These are phyloP conservation scores for Hypoxylon sp. DNA, from an alignment of 2,329 filamentous ascomycete species.

Conservation along the genomic window DNA sequence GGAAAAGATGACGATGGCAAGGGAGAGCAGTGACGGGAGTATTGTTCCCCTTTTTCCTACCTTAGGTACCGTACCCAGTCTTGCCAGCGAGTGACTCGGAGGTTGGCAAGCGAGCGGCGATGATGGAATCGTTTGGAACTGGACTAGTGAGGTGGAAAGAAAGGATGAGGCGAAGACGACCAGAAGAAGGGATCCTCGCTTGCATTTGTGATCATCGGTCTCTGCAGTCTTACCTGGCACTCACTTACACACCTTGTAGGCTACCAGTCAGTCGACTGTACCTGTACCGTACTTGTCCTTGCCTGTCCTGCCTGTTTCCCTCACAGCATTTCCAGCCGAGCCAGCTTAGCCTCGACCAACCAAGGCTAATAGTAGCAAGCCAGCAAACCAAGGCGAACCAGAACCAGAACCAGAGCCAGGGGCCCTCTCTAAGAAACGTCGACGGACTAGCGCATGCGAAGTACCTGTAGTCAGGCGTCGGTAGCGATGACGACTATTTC, in stretches of 20 bases:
- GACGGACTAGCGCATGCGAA: too few relatives aligned
- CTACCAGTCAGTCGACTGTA: too few relatives aligned
- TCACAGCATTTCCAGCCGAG: slow-evolving; percentile 26
- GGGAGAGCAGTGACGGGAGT: slow-evolving; percentile 5
- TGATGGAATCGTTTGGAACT: slow-evolving; percentile 34
- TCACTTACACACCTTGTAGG: too few relatives aligned
- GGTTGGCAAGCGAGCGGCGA: slow-evolving; percentile 34
- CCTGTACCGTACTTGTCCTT: background rate
- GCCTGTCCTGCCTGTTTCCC: background rate
- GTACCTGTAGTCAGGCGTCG: slow-evolving; percentile 33
- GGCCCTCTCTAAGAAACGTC: too few relatives aligned
- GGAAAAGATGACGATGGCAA: slow-evolving; percentile 9
- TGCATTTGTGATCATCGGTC: slow-evolving; percentile 31
- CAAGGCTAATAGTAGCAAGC: too few relatives aligned
- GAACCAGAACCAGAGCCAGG: slow-evolving; percentile 6
- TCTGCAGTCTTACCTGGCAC: background rate
- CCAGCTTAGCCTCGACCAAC: background rate
- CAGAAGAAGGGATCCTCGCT: slow-evolving; percentile 10
- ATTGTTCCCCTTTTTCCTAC: too few relatives aligned
- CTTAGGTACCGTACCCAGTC: too few relatives aligned
- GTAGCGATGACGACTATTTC: slow-evolving; percentile 40
- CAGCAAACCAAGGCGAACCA: slow-evolving; percentile 2
- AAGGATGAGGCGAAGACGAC: slow-evolving; percentile 28
- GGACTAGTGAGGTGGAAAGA: slow-evolving; percentile 20
- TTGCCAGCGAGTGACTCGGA: slow-evolving; percentile 29